These are phyloP conservation scores for Aphanomyces cochlioides DNA, from an alignment of 352 stramenopile genomes.

Conservation along the genomic window DNA sequence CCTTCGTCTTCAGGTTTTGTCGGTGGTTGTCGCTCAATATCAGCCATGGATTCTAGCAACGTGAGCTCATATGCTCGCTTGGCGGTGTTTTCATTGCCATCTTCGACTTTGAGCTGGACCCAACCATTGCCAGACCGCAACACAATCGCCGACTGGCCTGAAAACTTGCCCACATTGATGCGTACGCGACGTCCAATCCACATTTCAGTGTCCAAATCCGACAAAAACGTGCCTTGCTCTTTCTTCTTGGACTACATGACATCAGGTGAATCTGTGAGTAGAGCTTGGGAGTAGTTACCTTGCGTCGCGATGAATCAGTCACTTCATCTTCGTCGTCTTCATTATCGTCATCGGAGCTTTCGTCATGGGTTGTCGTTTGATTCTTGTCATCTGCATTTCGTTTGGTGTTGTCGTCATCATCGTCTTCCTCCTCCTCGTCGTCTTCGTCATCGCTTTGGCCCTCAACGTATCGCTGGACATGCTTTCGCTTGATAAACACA, in stretches of 20 bases:
- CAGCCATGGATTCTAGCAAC: conserved; percentile 76
- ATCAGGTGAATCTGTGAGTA: background rate
- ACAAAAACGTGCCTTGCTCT: conserved; percentile 43
- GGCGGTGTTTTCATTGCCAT: conserved; percentile 74
- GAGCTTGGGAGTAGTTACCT: background rate
- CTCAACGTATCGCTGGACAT: background rate
- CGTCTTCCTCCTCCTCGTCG: conserved; percentile 34
- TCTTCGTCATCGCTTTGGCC: conserved; percentile 30
- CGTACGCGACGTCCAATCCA: conserved; percentile 83
- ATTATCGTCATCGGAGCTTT: conserved; percentile 46
- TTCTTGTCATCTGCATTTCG: conserved; percentile 19
- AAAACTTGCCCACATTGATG: conserved; percentile 88
- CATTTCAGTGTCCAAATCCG: conserved; percentile 79
- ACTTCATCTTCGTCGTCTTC: conserved; percentile 31
- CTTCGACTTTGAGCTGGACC: conserved; percentile 78
- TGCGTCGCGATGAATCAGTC: background rate
- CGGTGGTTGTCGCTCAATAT: conserved; percentile 63
- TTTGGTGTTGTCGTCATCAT: conserved; percentile 38
- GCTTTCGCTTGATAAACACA: conserved; percentile 19
- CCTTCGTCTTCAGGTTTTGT: conserved; percentile 45
- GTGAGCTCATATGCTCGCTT: conserved; percentile 86
- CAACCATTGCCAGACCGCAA: conserved; percentile 84
- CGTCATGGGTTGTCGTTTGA: conserved; percentile 38
- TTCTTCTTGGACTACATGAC: conserved; percentile 28
- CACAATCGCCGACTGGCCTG: conserved; percentile 65